Evolutionary conservation across 805 yeast genomes (phyloP).

Genomic region (Sungouiozyma intestinalis): DNA sequence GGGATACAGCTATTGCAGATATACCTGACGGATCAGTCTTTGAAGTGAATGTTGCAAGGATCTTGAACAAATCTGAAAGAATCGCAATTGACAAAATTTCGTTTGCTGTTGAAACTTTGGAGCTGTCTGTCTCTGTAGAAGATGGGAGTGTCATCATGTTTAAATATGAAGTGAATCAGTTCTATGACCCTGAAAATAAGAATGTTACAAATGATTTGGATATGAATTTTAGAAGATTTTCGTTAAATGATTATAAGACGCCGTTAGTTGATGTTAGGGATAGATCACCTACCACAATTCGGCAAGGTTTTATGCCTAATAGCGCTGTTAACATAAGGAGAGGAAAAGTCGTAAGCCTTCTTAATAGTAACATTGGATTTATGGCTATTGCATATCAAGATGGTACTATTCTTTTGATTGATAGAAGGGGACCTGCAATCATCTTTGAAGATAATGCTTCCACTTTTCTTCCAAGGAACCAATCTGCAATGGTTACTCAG

Average conservation of each 20-base stretch:
- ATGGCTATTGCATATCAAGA: constrained; percentile 67
- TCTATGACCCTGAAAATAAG: constrained; percentile 28
- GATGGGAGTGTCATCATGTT: constrained; percentile 70
- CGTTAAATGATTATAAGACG: constrained; percentile 11
- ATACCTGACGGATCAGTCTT: constrained; percentile 47
- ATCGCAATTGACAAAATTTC: constrained; percentile 49
- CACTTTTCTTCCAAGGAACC: constrained; percentile 13
- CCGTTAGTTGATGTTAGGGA: constrained; percentile 39
- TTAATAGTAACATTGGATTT: constrained; percentile 71
- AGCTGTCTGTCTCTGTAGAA: constrained; percentile 55
- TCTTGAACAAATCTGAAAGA: constrained; percentile 36
- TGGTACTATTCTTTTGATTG: constrained; percentile 69
- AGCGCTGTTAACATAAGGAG: constrained; percentile 35
- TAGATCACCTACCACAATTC: constrained; percentile 40
- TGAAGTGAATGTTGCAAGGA: constrained; percentile 45
- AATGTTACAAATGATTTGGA: constrained; percentile 10
- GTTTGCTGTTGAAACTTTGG: constrained; percentile 68
- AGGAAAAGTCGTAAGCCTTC: constrained; percentile 48
- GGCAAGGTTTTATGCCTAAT: constrained; percentile 55
- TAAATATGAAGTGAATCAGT: constrained; percentile 50
- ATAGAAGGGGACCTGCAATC: constrained; percentile 69
- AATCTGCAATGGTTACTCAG: constrained; percentile 37
- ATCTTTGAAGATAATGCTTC: constrained; percentile 35
- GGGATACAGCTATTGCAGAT: constrained; percentile 78
- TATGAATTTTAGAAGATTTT: constrained; percentile 19